phyloP scores from a whole-genome alignment of 768 basidiomycete genomes.

The Phylloporus sp. region DNA sequence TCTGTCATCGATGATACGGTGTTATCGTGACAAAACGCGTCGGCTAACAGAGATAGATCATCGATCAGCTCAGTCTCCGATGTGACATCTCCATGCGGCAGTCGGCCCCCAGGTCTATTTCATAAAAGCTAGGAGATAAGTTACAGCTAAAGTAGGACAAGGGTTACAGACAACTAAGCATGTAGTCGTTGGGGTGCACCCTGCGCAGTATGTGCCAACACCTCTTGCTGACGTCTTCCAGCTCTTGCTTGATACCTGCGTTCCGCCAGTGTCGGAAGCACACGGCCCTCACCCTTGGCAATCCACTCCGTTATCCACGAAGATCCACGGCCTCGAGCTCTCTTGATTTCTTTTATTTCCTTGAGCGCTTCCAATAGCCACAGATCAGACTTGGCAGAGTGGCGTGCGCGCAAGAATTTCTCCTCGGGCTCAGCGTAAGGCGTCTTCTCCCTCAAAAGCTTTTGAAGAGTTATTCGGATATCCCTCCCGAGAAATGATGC shows the following conservation, averaged over 20 bases:
- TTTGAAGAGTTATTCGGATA: constrained; percentile 41
- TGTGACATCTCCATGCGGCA: background rate
- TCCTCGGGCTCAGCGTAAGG: constrained; percentile 20
- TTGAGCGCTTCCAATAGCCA: constrained; percentile 37
- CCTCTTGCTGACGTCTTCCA: constrained; percentile 1
- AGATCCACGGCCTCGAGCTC: constrained; percentile 24
- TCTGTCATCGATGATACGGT: background rate
- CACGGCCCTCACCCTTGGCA: constrained; percentile 19
- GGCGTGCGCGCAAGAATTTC: constrained; percentile 18
- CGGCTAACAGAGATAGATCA: too few relatives aligned
- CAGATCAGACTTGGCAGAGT: constrained; percentile 32
- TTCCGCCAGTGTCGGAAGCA: constrained; percentile 14
- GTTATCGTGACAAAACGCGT: background rate
- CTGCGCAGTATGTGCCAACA: background rate
- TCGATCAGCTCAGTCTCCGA: constrained; percentile 6
- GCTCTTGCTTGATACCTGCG: constrained; percentile 14
- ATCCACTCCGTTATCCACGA: constrained; percentile 29
- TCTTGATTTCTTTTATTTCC: constrained; percentile 34
- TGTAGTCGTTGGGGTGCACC: constrained; percentile 1
- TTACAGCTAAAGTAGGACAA: constrained; percentile 2
- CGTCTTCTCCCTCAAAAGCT: constrained; percentile 22
- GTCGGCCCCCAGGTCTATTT: background rate
- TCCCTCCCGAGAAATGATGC: constrained; percentile 39
- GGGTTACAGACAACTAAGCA: constrained; percentile 1
- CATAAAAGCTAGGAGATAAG: background rate